Evolutionary conservation across 805 yeast genomes (phyloP).

Genomic region (Saccharomycopsis schoenii): DNA sequence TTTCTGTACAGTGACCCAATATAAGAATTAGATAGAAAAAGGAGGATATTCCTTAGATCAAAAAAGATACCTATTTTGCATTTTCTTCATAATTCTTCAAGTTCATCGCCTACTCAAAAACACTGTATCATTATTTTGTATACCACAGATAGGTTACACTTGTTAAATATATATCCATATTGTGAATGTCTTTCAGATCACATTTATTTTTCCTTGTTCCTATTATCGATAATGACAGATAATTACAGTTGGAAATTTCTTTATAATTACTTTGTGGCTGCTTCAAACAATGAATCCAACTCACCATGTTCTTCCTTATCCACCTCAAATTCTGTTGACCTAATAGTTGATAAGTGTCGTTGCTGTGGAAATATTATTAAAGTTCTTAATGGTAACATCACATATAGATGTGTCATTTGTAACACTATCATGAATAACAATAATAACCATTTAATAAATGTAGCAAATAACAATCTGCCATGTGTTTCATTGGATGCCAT

Average conservation of each 20-base stretch:
- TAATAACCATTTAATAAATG: conserved; percentile 12
- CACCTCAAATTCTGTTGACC: conserved; percentile 10
- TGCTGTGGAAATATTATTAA: conserved; percentile 40
- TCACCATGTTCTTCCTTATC: conserved; percentile 16
- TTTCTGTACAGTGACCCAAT: not conserved
- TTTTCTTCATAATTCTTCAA: no score
- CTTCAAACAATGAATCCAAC: not conserved
- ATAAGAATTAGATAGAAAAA: not conserved
- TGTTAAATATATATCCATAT: no score
- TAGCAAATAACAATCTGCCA: not conserved
- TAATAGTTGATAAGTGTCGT: conserved; percentile 25
- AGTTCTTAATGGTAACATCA: conserved; percentile 28
- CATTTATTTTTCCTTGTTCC: not conserved
- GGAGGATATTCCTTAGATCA: not conserved
- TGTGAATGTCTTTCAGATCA: not conserved
- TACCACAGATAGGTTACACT: no score
- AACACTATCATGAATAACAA: conserved; percentile 21
- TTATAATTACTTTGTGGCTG: not conserved
- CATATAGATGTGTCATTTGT: conserved; percentile 55
- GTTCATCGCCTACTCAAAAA: no score
- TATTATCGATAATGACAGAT: not conserved
- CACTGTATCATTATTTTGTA: no score
- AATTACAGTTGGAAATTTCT: not conserved
- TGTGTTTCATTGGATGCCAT: conserved; percentile 27
- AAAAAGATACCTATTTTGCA: not conserved